These are phyloP conservation scores for Boletus rex-veris DNA, from an alignment of 768 basidiomycete species.

Conservation along the genomic window DNA sequence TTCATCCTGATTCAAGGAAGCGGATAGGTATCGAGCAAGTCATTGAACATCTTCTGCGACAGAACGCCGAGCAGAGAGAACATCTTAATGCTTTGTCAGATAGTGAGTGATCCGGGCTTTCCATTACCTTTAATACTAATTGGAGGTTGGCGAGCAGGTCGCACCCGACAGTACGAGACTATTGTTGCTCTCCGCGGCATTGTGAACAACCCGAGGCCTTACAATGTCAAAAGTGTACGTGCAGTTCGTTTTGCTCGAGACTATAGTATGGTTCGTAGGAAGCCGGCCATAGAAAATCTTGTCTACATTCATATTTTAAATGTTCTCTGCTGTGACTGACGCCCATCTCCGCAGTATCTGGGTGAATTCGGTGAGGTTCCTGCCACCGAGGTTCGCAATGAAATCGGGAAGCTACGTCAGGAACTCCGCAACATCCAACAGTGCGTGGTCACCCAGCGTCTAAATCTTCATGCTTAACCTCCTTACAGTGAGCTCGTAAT, in stretches of 20 bases:
- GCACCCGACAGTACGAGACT: slow-evolving; percentile 53
- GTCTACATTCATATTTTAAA: too few species aligned
- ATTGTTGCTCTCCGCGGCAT: slow-evolving; percentile 62
- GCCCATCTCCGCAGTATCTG: slow-evolving; percentile 49
- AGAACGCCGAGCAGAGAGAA: too few species aligned
- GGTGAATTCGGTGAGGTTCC: slow-evolving; percentile 79
- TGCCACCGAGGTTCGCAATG: slow-evolving; percentile 63
- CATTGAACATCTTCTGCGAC: slow-evolving; percentile 33
- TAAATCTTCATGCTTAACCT: slow-evolving; percentile 1
- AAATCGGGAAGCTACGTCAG: slow-evolving; percentile 80
- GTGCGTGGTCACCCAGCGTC: slow-evolving; percentile 44
- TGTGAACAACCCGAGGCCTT: slow-evolving; percentile 69
- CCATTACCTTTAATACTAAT: slow-evolving; percentile 5
- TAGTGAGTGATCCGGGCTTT: slow-evolving; percentile 36
- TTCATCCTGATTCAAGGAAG: slow-evolving; percentile 5
- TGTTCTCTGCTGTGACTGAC: background rate
- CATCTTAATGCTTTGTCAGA: slow-evolving; percentile 53
- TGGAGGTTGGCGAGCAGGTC: slow-evolving; percentile 63
- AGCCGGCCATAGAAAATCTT: too few species aligned
- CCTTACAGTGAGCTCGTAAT: slow-evolving; percentile 62
- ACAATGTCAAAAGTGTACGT: slow-evolving; percentile 72
- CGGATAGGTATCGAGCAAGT: slow-evolving; percentile 54
- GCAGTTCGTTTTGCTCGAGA: background rate
- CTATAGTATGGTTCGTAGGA: too few species aligned
- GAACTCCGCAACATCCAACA: slow-evolving; percentile 73